These are phyloP conservation scores for Themeda triandra DNA, from an alignment of 176 grass and related monocot genomes.

Conservation along the genomic window DNA sequence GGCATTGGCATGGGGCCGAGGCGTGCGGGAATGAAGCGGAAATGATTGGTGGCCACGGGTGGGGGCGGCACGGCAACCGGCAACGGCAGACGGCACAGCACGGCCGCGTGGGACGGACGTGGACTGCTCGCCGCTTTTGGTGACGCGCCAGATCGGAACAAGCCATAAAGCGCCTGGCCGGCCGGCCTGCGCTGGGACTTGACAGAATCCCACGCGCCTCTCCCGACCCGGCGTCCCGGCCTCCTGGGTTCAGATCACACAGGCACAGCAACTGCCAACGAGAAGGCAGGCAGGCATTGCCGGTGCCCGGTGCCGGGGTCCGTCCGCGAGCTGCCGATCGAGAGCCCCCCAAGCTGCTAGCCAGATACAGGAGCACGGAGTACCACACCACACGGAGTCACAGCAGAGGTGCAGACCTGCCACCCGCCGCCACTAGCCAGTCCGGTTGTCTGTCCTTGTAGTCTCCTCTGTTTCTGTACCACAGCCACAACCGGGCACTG, in stretches of 20 bases:
- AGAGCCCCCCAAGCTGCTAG: not conserved
- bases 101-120: slow-evolving; percentile 14
- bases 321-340: not conserved
- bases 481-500: not conserved
- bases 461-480: not conserved
- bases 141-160: slow-evolving; percentile 16
- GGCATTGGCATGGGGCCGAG: not conserved
- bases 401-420: not conserved
- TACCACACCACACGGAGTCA: not conserved
- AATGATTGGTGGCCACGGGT: slow-evolving; percentile 11
- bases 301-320: no score
- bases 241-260: not conserved
- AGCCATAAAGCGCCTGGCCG: not conserved
- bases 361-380: not conserved
- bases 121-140: slow-evolving; percentile 19
- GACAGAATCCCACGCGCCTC: not conserved
- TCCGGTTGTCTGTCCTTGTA: not conserved
- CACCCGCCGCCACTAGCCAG: not conserved
- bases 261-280: no score
- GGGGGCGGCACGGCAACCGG: not conserved
- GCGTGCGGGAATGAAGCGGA: not conserved
- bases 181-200: not conserved
- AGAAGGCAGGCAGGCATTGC: not conserved
- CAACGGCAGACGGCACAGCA: not conserved
- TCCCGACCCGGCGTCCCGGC: not conserved